Base-by-base conservation (phyloP, 768 basidiomycete genomes). In the Sistotremastrum suecicum region DNA sequence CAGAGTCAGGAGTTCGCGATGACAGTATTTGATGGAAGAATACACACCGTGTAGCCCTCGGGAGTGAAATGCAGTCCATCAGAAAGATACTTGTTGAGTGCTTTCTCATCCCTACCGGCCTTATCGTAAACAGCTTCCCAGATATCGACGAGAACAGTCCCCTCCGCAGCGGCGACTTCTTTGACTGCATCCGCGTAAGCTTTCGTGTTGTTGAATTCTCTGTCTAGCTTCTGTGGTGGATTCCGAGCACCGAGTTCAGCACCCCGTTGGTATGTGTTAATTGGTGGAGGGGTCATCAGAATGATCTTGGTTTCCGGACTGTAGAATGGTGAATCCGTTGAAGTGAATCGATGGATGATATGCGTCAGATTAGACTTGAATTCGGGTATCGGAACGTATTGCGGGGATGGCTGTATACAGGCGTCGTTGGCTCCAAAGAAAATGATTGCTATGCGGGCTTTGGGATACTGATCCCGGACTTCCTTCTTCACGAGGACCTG, bases 391-490 rank as follows among this genome's bases (percentile, higher is more conserved):
- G 88, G 81, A 39, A 92, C 83, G 56, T 89, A 82, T 56, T 94
- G 91, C 10, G 67, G 62, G 12, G 71, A 76, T 0, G 72, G 73
- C 31, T 63, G 60, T 42, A 85, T 66, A 52, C 74, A 76, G 5
- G 91, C 76, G 59, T 97, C 91, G 62, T 97, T 97, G 10, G 80
- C 80, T 41, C 90, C 90, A 49, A 86, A 85, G 88, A 88, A 95
- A 56, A 94, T 77, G 5, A 76, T 76, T 48, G 92, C 66, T n/a
- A 92, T 60, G 37, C 74, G 75, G 34, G 90, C 69, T 39, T 69
- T 74, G 5, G 83, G 79, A 35, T 67, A 65, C 43, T 70, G 61
- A 20, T 59, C 54, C 45, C 65, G 69, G 46, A 71, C 69, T 5
- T 66, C 54, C 51, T 62, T 67, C 48, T 68, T 74, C 9, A 78